phyloP scores from a whole-genome alignment of 768 basidiomycete genomes.

The Hypholoma fasciculare region DNA sequence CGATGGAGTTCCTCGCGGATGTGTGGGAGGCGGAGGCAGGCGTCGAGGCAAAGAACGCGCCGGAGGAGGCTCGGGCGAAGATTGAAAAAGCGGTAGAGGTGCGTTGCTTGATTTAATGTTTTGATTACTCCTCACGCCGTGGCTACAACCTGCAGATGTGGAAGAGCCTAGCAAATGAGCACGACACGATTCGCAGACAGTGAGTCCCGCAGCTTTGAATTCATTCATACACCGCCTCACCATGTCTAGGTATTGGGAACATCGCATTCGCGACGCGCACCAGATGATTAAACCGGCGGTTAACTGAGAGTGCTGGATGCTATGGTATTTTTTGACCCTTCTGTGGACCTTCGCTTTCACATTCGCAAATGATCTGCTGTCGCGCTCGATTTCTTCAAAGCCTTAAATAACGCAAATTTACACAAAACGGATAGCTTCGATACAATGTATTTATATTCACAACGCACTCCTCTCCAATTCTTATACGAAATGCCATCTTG shows the following conservation, averaged over 20 bases:
- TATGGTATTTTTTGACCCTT: background rate
- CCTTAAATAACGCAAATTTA: background rate
- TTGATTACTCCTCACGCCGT: background rate
- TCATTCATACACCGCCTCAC: conserved; percentile 4
- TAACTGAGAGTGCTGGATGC: too few species aligned
- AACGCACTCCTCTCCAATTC: background rate
- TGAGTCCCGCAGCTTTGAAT: conserved; percentile 23
- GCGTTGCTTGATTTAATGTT: conserved; percentile 10
- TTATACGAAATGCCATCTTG: too few species aligned
- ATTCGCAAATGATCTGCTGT: background rate
- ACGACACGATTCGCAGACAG: conserved; percentile 80
- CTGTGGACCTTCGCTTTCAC: background rate
- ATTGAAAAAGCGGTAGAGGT: conserved; percentile 53
- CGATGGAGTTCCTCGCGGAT: conserved; percentile 87
- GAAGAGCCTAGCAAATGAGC: conserved; percentile 64
- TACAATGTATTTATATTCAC: background rate
- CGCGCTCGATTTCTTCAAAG: background rate
- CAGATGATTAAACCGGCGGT: background rate
- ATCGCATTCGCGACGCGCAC: conserved; percentile 58
- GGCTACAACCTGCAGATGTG: conserved; percentile 52
- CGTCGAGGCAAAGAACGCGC: conserved; percentile 29
- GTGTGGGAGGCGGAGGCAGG: conserved; percentile 59
- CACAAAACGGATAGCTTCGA: background rate
- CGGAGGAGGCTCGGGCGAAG: conserved; percentile 20
- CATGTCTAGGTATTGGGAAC: conserved; percentile 72